A percentile compares a stretch with the other conserved stretches of the same genome.
Conservation (phyloP, 768 basidiomycete genomes). For the Wakefieldia striispora region DNA sequence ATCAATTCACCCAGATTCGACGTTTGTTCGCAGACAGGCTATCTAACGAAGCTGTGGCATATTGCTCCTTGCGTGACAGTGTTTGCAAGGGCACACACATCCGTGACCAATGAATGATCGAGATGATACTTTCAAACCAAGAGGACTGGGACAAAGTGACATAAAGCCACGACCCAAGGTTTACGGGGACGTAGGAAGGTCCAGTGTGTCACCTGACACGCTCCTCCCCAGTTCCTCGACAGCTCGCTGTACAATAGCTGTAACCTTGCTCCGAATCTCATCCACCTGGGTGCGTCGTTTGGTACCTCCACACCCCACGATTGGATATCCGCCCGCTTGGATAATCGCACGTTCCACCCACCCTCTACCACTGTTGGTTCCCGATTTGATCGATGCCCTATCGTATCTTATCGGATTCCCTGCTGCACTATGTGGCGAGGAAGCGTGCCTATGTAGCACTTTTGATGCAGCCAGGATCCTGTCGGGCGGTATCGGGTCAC, state of each 20-base stretch:
- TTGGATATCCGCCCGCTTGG: slow-evolving; percentile 4
- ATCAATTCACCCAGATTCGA: too few species aligned
- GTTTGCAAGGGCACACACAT: too few species aligned
- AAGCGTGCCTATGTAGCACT: background rate
- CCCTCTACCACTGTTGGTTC: background rate
- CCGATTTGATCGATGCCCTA: background rate
- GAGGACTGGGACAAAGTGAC: too few species aligned
- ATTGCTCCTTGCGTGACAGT: too few species aligned
- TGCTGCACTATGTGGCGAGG: background rate
- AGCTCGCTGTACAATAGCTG: slow-evolving; percentile 48
- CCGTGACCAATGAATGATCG: too few species aligned
- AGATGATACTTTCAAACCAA: too few species aligned
- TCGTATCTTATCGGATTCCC: background rate
- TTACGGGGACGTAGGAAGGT: background rate
- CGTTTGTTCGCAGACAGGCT: too few species aligned
- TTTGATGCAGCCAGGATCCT: slow-evolving; percentile 31
- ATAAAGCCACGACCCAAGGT: background rate
- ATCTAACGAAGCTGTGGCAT: too few species aligned
- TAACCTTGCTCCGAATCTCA: slow-evolving; percentile 51
- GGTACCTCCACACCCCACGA: slow-evolving; percentile 2
- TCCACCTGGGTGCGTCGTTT: slow-evolving; percentile 30
- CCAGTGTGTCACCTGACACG: slow-evolving; percentile 42
- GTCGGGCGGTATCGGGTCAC: slow-evolving; percentile 59
- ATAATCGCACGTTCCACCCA: slow-evolving; percentile 14
- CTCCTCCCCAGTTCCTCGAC: slow-evolving; percentile 54